Base-by-base conservation (phyloP, 371 early-diverging fungal species). In the Mucor lusitanicus region DNA sequence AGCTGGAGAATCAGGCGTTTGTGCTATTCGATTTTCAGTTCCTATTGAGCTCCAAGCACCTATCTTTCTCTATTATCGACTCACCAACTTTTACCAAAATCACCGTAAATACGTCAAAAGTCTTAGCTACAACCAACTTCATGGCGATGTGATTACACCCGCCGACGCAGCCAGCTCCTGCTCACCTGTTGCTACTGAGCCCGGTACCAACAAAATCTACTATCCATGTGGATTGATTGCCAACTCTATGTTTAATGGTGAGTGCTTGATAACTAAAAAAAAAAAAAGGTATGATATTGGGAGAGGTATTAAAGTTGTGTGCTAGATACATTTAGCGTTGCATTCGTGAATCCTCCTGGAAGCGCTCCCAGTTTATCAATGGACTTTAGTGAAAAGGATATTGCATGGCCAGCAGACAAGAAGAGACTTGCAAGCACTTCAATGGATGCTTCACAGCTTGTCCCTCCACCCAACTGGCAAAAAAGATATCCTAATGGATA, bases 171-270 rank as follows among this genome's bases (percentile, higher is more conserved):
- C 42, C 15, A 64, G 71, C 40, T 76, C 77, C 1, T 76, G 74
- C 59, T 56, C 82, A n/a, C 75, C 83, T 39, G 75, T 84, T 1
- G 73, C 65, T 15, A 65, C 70, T 1, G 63, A 72, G n/a, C 65
- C 76, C 7, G 75, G 64, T 39, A 71, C 59, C 27, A 76, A 69
- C 25, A 74, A 78, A 60, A 78, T 85, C 21, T 90, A 89, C 66
- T 98, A 96, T 76, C 98, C 98, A 21, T 97, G 96, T 70, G 98
- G 98, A 0, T 81, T 96, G 58, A 93, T 98, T 71, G 94, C 97
- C 11, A 95, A 97, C 73, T 94, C 95, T 0, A 84, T 92, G 75
- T 97, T 97, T 72, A 92, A 95, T 69, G 98, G 93, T 89, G 78
- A 63, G 9, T 42, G 40, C 33, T 35, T 42, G 11, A 17, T 46